phyloP scores from a whole-genome alignment of 352 stramenopile genomes.

The Hyphochytrium catenoides region DNA sequence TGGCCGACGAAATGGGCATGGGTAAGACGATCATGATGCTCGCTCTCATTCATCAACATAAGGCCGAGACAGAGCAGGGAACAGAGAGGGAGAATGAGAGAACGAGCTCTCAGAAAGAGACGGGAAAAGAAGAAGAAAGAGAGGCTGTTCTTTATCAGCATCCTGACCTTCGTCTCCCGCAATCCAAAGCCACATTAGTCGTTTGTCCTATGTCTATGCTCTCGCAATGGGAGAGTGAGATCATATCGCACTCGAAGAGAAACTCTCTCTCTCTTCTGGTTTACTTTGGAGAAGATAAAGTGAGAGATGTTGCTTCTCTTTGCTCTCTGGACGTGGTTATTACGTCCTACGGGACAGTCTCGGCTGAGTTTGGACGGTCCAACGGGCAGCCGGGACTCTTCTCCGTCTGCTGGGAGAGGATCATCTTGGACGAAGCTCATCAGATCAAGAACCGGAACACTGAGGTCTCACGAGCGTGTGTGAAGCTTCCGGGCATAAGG shows the following conservation, averaged over 20 bases:
- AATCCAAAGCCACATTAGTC: conserved; percentile 26
- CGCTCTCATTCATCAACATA: conserved; percentile 27
- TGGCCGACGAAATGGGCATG: conserved; percentile 74
- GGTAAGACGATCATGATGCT: conserved; percentile 48
- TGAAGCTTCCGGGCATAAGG: conserved; percentile 19
- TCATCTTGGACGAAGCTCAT: conserved; percentile 74
- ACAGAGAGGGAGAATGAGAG: conserved; percentile 35
- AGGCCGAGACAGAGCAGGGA: conserved; percentile 13
- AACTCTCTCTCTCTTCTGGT: conserved; percentile 24
- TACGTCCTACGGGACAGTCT: conserved; percentile 54
- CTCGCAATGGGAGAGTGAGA: conserved; percentile 61
- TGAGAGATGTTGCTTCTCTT: conserved; percentile 9
- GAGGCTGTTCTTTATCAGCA: conserved; percentile 12
- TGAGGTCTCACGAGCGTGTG: conserved; percentile 35
- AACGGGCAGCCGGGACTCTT: conserved; percentile 16
- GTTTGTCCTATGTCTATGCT: conserved; percentile 61
- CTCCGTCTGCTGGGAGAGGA: conserved; percentile 34
- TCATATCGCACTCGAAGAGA: conserved; percentile 27
- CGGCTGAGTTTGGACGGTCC: conserved; percentile 27
- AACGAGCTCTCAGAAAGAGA: conserved; percentile 16
- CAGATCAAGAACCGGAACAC: conserved; percentile 65
- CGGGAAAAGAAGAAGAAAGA: conserved; percentile 13
- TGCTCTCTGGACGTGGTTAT: conserved; percentile 36
- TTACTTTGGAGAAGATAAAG: conserved; percentile 39
- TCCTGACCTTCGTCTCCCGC: neutral